Conservation (phyloP, 305 asterid genomes). For the Fraxinus albicans region DNA sequence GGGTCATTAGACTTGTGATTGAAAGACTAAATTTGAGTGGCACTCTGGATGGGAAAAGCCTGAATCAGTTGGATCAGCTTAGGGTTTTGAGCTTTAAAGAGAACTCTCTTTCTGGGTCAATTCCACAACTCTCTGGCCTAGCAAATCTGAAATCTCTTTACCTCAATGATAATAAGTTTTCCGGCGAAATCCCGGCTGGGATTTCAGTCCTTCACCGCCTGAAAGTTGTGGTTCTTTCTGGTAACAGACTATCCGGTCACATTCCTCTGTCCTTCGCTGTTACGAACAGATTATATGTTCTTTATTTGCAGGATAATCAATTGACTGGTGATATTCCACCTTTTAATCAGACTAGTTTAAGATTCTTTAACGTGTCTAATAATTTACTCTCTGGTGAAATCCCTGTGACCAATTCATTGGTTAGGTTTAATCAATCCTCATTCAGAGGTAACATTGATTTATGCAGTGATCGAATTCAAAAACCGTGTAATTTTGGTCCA, state of each 20-base stretch:
- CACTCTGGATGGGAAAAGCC: slow-evolving; percentile 47
- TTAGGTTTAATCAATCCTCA: slow-evolving; percentile 54
- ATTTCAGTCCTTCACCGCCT: slow-evolving; percentile 62
- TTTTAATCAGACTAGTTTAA: slow-evolving; percentile 58
- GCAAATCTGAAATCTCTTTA: slow-evolving; percentile 69
- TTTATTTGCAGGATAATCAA: slow-evolving; percentile 66
- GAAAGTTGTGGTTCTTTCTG: slow-evolving; percentile 59
- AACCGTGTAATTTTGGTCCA: slow-evolving; percentile 41
- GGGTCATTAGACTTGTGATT: slow-evolving; percentile 78
- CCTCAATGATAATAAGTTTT: slow-evolving; percentile 61
- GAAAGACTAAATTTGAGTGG: slow-evolving; percentile 70
- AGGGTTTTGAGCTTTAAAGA: slow-evolving; percentile 79
- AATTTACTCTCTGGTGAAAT: slow-evolving; percentile 66
- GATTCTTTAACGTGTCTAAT: slow-evolving; percentile 75
- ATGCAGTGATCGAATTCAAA: slow-evolving; percentile 50
- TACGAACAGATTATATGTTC: slow-evolving; percentile 53
- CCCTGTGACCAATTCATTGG: slow-evolving; percentile 50
- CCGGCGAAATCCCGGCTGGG: slow-evolving; percentile 58
- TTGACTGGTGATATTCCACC: slow-evolving; percentile 71
- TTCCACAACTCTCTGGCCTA: slow-evolving; percentile 67
- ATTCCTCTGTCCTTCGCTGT: slow-evolving; percentile 50
- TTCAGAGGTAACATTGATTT: slow-evolving; percentile 52
- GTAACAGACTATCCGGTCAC: slow-evolving; percentile 59
- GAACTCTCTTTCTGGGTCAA: slow-evolving; percentile 65
- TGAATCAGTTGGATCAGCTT: slow-evolving; percentile 75